Conservation (phyloP, 345 rosid genomes). For the Jatropha curcas region DNA sequence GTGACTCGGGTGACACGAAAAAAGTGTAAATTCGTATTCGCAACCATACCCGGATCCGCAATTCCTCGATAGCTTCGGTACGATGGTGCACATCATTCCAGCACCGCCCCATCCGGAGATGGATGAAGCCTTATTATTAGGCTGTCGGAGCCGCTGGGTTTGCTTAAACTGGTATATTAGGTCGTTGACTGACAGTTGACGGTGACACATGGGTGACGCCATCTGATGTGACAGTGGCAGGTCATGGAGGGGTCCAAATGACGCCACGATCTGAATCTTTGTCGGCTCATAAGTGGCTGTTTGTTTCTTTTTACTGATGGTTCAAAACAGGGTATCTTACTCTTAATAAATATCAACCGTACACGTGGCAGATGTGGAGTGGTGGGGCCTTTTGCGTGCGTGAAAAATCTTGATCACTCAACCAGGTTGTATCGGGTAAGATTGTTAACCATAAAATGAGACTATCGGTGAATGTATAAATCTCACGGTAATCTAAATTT, state of each 20-base stretch:
- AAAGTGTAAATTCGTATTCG: conserved; percentile 13
- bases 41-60: conserved; percentile 19
- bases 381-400: not conserved
- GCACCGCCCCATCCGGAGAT: no score
- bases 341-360: not conserved
- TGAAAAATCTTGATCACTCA: not conserved
- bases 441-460: not conserved
- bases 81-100: not conserved
- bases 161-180: not conserved
- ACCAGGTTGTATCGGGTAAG: not conserved
- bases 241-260: conserved; percentile 16
- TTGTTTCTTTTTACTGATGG: not conserved
- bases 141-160: conserved; percentile 33
- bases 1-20: not conserved
- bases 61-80: not conserved
- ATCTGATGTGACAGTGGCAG: not conserved
- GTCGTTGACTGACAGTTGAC: conserved; percentile 6
- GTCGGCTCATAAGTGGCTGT: conserved; percentile 21
- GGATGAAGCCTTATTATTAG: no score
- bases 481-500: no score
- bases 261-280: conserved; percentile 39
- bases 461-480: no score
- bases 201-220: conserved; percentile 29
- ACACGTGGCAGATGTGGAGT: not conserved
- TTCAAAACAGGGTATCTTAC: not conserved